Evolutionary conservation across 306 rosid species (phyloP).

Genomic region (Dalbergia cochinchinensis): DNA sequence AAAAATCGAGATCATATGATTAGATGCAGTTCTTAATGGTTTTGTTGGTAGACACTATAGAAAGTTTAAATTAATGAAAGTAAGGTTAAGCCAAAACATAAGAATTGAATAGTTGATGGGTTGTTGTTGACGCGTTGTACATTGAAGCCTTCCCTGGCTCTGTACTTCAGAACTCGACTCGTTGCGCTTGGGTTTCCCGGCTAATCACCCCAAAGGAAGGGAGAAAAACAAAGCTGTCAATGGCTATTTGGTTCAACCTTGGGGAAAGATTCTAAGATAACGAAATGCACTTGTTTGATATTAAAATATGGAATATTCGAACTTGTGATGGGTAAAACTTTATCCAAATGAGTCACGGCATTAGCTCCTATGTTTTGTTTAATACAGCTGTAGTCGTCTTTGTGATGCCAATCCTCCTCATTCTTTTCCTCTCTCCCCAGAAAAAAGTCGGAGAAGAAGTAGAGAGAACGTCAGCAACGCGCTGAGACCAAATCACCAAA

Average conservation of each 20-base stretch:
- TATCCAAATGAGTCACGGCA: background rate
- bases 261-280: constrained; percentile 17
- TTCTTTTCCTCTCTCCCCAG: background rate
- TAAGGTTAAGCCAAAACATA: background rate
- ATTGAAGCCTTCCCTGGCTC: background rate
- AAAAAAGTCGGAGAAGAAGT: background rate
- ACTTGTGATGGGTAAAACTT: background rate
- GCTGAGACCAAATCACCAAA: no score
- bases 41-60: constrained; percentile 19
- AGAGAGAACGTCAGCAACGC: background rate
- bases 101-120: background rate
- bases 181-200: no score
- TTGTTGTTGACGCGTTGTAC: background rate
- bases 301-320: background rate
- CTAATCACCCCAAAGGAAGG: background rate
- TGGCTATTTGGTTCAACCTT: no score
- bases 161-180: background rate
- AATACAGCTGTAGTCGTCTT: background rate
- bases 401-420: no score
- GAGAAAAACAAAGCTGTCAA: background rate
- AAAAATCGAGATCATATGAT: constrained; percentile 30
- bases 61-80: background rate
- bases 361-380: background rate
- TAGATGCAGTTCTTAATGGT: constrained; percentile 37
- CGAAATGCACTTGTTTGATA: background rate